These are phyloP conservation scores for Begonia fuchsioides DNA, from an alignment of 306 rosid species.

Conservation along the genomic window DNA sequence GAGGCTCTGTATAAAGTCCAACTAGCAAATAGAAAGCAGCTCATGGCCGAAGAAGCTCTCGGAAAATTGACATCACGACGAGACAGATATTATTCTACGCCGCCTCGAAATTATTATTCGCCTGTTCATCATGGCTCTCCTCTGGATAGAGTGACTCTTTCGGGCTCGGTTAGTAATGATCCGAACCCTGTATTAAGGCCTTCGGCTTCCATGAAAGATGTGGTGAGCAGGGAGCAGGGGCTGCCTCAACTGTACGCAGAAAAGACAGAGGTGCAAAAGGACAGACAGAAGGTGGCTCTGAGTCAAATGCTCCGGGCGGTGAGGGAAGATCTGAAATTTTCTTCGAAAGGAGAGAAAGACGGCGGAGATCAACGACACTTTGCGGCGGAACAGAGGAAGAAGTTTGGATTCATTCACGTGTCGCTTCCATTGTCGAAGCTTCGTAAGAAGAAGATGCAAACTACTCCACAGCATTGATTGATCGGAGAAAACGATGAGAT, in stretches of 20 bases:
- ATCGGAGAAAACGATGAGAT: neutral
- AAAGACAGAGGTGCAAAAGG: constrained; percentile 28
- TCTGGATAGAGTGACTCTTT: constrained; percentile 14
- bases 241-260: constrained; percentile 23
- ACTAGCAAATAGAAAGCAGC: constrained; percentile 59
- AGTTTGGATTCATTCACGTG: constrained; percentile 78
- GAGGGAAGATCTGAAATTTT: constrained; percentile 46
- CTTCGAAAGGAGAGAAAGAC: constrained; percentile 40
- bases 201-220: constrained; percentile 72
- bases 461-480: neutral
- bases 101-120: constrained; percentile 22
- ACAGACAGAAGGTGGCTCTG: constrained; percentile 60
- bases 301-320: constrained; percentile 86
- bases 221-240: constrained; percentile 67
- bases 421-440: constrained; percentile 46
- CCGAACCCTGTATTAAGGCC: constrained; percentile 41
- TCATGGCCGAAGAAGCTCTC: constrained; percentile 60
- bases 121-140: constrained; percentile 27
- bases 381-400: constrained; percentile 58
- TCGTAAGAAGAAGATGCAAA: constrained; percentile 48
- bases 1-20: constrained; percentile 77
- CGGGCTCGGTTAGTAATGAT: constrained; percentile 16
- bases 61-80: constrained; percentile 49
- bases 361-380: no score
- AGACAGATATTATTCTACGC: constrained; percentile 14